phyloP scores from a whole-genome alignment of 495 filamentous ascomycete species.

The Aspergillus coremiiformis region DNA sequence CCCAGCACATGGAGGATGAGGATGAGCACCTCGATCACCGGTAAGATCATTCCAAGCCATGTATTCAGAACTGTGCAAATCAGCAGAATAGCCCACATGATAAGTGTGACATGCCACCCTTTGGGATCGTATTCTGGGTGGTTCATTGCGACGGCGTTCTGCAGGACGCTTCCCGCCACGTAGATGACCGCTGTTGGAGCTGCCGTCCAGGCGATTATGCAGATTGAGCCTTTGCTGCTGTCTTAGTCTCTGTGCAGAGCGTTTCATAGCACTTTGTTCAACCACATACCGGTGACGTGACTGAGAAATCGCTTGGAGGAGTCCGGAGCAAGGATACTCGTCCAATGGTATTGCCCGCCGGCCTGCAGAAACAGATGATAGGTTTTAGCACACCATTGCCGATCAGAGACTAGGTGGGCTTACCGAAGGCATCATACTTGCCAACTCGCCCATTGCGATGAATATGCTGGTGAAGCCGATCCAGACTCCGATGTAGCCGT shows the following conservation, averaged over 20 bases:
- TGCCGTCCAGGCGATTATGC: conserved; percentile 47
- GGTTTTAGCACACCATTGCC: too few species aligned
- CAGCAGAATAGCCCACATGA: conserved; percentile 44
- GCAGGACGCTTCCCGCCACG: conserved; percentile 50
- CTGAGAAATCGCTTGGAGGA: conserved; percentile 49
- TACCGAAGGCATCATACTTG: conserved; percentile 40
- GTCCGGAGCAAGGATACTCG: conserved; percentile 49
- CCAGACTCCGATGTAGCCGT: conserved; percentile 44
- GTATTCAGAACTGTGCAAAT: conserved; percentile 51
- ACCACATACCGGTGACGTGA: conserved; percentile 50
- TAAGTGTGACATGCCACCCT: conserved; percentile 53
- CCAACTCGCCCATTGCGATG: conserved; percentile 49
- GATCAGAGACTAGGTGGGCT: too few species aligned
- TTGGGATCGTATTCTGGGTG: conserved; percentile 38
- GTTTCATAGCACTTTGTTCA: too few species aligned
- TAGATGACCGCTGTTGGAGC: too few species aligned
- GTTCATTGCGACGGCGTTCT: conserved; percentile 50
- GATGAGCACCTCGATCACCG: conserved; percentile 50
- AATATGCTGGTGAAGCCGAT: conserved; percentile 45
- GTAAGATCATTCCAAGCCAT: conserved; percentile 43
- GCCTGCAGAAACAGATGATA: too few species aligned
- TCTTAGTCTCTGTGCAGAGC: too few species aligned
- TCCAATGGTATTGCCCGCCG: conserved; percentile 54
- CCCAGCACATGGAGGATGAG: conserved; percentile 58
- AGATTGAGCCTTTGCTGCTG: conserved; percentile 57